Conservation (phyloP, 2,329 filamentous ascomycete genomes). For the Cercospora sesami region DNA sequence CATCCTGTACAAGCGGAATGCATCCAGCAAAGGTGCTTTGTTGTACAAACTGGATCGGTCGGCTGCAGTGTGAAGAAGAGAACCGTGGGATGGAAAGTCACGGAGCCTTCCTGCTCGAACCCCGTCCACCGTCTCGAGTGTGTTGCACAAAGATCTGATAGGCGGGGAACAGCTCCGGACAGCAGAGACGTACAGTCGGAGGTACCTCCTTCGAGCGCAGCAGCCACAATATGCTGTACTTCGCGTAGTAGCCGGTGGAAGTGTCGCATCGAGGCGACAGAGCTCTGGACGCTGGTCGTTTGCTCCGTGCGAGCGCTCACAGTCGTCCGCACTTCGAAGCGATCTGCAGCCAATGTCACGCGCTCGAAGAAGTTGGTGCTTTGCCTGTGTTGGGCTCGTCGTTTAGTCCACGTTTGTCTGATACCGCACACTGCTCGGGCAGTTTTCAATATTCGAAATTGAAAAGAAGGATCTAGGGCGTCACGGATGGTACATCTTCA, state of each 20-base stretch:
- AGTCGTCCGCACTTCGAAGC: not conserved
- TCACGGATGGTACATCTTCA: not conserved
- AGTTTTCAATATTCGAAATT: not conserved
- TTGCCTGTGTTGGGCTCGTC: not conserved
- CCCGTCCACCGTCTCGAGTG: not conserved
- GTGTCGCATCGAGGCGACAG: not conserved
- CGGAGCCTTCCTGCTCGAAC: not conserved
- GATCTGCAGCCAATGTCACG: not conserved
- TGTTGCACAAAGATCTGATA: constrained; percentile 1
- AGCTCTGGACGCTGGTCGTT: not conserved
- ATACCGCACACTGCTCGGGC: not conserved
- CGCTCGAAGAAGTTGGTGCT: not conserved
- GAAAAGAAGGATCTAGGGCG: not conserved
- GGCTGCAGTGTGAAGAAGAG: not conserved
- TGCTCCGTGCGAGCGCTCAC: not conserved
- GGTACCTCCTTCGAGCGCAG: not conserved
- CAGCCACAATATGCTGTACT: not conserved
- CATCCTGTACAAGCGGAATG: not conserved
- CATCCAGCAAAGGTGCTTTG: not conserved
- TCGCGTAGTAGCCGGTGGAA: not conserved
- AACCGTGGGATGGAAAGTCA: not conserved
- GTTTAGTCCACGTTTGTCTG: not conserved
- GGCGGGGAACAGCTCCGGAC: not conserved
- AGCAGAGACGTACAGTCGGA: not conserved
- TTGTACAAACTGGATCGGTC: not conserved